A percentile compares a stretch with the other conserved stretches of the same genome.
phyloP scores from a whole-genome alignment of 495 filamentous ascomycete genomes.

The Aspergillus ostianus region DNA sequence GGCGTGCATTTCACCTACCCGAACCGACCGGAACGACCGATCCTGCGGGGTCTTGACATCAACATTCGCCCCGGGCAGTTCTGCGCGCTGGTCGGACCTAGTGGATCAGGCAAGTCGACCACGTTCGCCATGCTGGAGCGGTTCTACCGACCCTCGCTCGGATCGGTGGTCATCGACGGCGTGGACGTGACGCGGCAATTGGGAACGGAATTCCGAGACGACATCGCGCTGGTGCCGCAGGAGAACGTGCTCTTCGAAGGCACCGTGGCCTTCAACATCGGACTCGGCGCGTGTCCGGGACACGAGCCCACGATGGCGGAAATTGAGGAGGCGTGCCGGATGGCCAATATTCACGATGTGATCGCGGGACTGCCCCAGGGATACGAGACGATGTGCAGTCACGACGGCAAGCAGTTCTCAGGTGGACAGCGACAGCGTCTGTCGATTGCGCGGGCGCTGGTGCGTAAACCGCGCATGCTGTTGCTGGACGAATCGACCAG shows the following conservation, averaged over 20 bases:
- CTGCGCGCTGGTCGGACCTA: slow-evolving; percentile 57
- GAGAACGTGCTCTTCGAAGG: slow-evolving; percentile 54
- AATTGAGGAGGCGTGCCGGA: slow-evolving; percentile 53
- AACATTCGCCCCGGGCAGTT: slow-evolving; percentile 56
- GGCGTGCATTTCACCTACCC: slow-evolving; percentile 61
- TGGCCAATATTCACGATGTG: slow-evolving; percentile 59
- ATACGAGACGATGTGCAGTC: slow-evolving; percentile 63
- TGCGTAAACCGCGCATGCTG: slow-evolving; percentile 64
- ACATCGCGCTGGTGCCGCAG: slow-evolving; percentile 54
- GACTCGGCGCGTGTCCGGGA: slow-evolving; percentile 45
- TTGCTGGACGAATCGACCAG: slow-evolving; percentile 77
- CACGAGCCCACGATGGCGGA: slow-evolving; percentile 46
- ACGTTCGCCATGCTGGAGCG: slow-evolving; percentile 59
- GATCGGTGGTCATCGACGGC: slow-evolving; percentile 40
- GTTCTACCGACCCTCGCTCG: slow-evolving; percentile 50
- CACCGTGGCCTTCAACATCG: slow-evolving; percentile 52
- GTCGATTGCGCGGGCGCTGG: slow-evolving; percentile 70
- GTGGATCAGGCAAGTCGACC: slow-evolving; percentile 60
- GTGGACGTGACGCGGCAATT: slow-evolving; percentile 37
- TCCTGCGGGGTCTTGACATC: slow-evolving; percentile 54
- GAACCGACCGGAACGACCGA: slow-evolving; percentile 49
- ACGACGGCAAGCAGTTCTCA: slow-evolving; percentile 60
- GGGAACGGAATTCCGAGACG: slow-evolving; percentile 43
- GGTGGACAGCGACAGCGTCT: slow-evolving; percentile 77
- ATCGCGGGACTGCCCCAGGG: slow-evolving; percentile 56